Conservation (phyloP, 306 rosid species). For the Pterocarpus santalinus region DNA sequence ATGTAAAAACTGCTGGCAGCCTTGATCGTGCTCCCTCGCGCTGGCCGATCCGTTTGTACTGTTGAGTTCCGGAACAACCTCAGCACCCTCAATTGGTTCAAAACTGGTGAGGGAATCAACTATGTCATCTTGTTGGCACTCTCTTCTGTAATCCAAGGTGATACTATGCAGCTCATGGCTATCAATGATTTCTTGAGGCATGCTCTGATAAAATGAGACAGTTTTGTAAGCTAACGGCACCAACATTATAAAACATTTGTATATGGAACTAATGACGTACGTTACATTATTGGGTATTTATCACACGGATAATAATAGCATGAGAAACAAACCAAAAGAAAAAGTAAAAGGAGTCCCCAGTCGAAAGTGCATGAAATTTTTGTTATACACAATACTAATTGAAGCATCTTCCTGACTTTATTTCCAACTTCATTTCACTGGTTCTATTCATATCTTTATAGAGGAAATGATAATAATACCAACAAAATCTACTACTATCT, state of each 20-base stretch:
- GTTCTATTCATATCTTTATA: background rate
- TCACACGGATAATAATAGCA: slow-evolving; percentile 4
- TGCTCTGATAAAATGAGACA: slow-evolving; percentile 64
- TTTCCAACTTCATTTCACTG: background rate
- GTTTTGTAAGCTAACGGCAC: slow-evolving; percentile 38
- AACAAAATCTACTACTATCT: background rate
- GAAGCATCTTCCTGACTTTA: background rate
- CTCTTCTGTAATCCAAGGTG: slow-evolving; percentile 95
- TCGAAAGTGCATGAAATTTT: background rate
- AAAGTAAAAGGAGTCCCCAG: no score
- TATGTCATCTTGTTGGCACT: slow-evolving; percentile 78
- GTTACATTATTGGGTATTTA: no score
- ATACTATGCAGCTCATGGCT: slow-evolving; percentile 83
- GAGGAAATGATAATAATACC: slow-evolving; percentile 5
- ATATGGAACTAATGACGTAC: background rate
- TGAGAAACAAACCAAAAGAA: slow-evolving; percentile 2
- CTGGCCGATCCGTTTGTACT: slow-evolving; percentile 69
- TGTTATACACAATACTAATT: background rate
- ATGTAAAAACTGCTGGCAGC: slow-evolving; percentile 76
- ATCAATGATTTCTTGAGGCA: slow-evolving; percentile 93
- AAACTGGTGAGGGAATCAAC: slow-evolving; percentile 85
- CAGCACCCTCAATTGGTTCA: slow-evolving; percentile 58
- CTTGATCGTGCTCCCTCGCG: slow-evolving; percentile 48
- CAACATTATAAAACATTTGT: background rate
- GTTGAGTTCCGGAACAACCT: slow-evolving; percentile 52